phyloP scores from a whole-genome alignment of 2,329 filamentous ascomycete genomes.

The Xylariaceae sp. region DNA sequence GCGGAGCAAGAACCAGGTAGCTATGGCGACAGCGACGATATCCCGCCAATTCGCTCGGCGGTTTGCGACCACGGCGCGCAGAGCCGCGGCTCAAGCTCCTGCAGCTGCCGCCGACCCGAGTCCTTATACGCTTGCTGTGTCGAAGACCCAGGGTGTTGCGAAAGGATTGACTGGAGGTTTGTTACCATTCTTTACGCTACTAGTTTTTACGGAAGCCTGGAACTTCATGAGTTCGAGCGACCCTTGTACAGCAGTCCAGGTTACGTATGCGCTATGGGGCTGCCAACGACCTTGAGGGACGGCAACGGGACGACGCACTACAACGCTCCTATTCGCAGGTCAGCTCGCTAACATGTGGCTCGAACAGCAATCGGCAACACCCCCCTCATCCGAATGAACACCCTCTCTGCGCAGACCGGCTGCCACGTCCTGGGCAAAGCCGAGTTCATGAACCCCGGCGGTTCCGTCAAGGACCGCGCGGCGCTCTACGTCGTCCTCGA shows the following conservation, averaged over 20 bases:
- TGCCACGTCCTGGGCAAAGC: slow-evolving; percentile 95
- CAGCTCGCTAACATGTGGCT: background rate
- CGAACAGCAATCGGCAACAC: slow-evolving; percentile 89
- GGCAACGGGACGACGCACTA: background rate
- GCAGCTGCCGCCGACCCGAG: slow-evolving; percentile 36
- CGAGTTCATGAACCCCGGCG: slow-evolving; percentile 88
- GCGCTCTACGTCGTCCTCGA: slow-evolving; percentile 91
- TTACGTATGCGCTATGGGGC: too few species aligned
- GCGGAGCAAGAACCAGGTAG: background rate
- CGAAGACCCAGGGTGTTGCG: slow-evolving; percentile 73
- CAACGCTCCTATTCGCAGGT: background rate
- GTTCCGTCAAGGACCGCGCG: slow-evolving; percentile 92
- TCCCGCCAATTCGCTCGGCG: slow-evolving; percentile 64
- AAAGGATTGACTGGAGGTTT: slow-evolving; percentile 78
- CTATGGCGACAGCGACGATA: slow-evolving; percentile 43
- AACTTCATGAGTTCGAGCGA: background rate
- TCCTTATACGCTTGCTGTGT: slow-evolving; percentile 66
- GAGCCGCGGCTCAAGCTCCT: slow-evolving; percentile 36
- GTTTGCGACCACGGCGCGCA: slow-evolving; percentile 59
- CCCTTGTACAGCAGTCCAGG: background rate
- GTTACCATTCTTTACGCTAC: slow-evolving; percentile 11
- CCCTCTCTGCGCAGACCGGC: slow-evolving; percentile 82
- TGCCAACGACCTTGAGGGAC: background rate
- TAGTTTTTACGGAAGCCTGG: too few species aligned
- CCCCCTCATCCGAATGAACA: slow-evolving; percentile 84